phyloP scores from a whole-genome alignment of 305 asterid species.

The Solanum hybrid region DNA sequence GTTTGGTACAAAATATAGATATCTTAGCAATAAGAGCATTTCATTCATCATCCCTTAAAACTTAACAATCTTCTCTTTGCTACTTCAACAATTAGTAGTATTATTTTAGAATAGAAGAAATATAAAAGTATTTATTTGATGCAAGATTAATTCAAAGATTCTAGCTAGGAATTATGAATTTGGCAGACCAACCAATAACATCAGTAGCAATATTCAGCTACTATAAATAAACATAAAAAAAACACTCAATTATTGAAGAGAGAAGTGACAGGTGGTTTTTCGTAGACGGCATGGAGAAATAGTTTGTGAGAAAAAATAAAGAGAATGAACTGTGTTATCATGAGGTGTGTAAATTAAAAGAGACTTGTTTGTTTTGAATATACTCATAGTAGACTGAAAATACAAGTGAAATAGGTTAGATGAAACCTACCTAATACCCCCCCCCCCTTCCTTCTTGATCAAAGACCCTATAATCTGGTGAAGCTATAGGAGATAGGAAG shows the following conservation, averaged over 20 bases:
- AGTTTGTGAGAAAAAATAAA: not conserved
- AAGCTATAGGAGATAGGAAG: not conserved
- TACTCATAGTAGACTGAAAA: not conserved
- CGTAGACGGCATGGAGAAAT: not conserved
- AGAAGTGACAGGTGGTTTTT: not conserved
- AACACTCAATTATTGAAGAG: not conserved
- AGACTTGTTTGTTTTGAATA: not conserved
- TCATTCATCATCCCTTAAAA: not conserved
- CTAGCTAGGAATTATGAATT: not conserved
- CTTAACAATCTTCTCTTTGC: not conserved
- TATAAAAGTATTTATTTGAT: too few species aligned
- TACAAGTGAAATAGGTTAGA: not conserved
- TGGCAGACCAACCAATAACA: not conserved
- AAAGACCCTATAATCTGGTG: not conserved
- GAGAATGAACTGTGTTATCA: not conserved
- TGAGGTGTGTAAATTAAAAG: not conserved
- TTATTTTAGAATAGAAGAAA: too few species aligned
- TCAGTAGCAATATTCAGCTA: not conserved
- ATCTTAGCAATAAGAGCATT: not conserved
- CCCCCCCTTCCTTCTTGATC: not conserved
- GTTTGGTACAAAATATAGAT: not conserved
- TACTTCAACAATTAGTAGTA: not conserved
- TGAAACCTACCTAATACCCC: not conserved
- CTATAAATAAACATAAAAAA: not conserved
- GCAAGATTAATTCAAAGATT: not conserved